A percentile compares a stretch with the other conserved stretches of the same genome.
Evolutionary conservation across 192 early-diverging fungal genomes (phyloP).

Genomic region (Podila clonocystis): DNA sequence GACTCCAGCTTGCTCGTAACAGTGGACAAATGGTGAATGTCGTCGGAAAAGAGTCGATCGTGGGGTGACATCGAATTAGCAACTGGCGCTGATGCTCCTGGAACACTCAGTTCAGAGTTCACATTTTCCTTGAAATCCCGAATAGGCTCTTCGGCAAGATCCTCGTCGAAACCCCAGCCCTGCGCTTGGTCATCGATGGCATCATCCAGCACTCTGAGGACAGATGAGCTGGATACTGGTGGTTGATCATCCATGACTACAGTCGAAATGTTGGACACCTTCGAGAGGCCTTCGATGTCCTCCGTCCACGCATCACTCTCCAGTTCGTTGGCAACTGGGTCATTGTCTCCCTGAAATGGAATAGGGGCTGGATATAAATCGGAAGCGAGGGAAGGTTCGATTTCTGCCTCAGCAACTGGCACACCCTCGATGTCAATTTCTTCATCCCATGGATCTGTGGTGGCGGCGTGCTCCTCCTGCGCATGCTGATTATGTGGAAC

Average conservation of each 20-base stretch:
- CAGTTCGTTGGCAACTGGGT: no score
- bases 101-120: background rate
- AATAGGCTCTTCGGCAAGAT: background rate
- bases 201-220: background rate
- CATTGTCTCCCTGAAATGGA: no score
- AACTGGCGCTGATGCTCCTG: background rate
- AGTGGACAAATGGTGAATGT: background rate
- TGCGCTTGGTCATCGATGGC: no score
- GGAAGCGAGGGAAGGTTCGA: no score
- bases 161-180: conserved; percentile 3
- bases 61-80: background rate
- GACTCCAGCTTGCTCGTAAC: no score
- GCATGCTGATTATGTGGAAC: background rate
- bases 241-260: background rate
- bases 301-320: no score
- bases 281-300: no score
- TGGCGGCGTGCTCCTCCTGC: no score
- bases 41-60: conserved; percentile 8
- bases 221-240: background rate
- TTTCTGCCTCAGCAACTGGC: no score
- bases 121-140: background rate
- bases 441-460: conserved; percentile 4
- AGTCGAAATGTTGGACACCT: background rate
- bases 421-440: background rate
- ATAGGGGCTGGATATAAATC: no score